phyloP scores from a whole-genome alignment of 1,139 yeast species.

The Suzukiozyma palmioleophila region DNA sequence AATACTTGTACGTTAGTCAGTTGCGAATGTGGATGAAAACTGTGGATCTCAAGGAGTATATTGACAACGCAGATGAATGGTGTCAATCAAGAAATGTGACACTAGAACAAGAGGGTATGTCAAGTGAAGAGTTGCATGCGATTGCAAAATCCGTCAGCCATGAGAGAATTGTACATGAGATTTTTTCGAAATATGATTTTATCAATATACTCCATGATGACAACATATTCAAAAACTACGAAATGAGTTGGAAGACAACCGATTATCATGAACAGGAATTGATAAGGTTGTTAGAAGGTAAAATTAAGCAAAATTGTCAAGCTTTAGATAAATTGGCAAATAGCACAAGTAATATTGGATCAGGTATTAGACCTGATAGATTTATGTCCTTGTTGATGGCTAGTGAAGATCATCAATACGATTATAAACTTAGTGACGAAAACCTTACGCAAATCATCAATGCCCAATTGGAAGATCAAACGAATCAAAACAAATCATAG shows the following conservation, averaged over 20 bases:
- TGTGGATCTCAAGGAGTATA: slow-evolving; percentile 22
- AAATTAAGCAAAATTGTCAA: slow-evolving; percentile 7
- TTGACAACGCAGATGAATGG: slow-evolving; percentile 23
- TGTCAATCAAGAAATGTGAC: slow-evolving; percentile 10
- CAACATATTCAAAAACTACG: slow-evolving; percentile 22
- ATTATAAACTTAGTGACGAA: not conserved
- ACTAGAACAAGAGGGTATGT: slow-evolving; percentile 3
- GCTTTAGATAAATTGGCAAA: slow-evolving; percentile 8
- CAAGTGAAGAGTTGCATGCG: not conserved
- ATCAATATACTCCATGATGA: slow-evolving; percentile 24
- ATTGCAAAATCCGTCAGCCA: not conserved
- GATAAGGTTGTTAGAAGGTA: slow-evolving; percentile 10
- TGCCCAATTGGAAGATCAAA: not conserved
- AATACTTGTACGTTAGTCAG: slow-evolving; percentile 25
- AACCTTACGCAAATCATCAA: not conserved
- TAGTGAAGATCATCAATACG: not conserved
- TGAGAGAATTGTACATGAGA: slow-evolving; percentile 19
- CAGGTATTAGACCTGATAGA: slow-evolving; percentile 20
- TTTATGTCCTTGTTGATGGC: slow-evolving; percentile 14
- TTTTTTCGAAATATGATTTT: slow-evolving; percentile 23
- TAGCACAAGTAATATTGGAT: slow-evolving; percentile 10
- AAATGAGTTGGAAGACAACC: slow-evolving; percentile 21
- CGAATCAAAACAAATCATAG: no score
- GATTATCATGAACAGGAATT: slow-evolving; percentile 26
- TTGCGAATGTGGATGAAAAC: slow-evolving; percentile 32